Conservation (phyloP, 306 rosid species). For the Inga laurina region DNA sequence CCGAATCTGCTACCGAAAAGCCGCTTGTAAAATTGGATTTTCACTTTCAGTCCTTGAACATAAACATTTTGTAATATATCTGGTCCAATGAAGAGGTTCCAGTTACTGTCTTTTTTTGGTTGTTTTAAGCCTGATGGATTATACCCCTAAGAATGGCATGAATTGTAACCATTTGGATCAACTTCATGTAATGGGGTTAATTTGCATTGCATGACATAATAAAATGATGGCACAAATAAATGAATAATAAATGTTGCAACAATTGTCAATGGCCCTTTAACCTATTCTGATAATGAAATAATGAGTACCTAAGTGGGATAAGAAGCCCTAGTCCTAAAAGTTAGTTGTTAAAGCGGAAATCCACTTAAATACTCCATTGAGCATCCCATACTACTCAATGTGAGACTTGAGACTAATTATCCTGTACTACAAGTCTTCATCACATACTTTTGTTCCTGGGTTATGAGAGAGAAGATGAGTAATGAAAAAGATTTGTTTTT, state of each 20-base stretch:
- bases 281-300: too few species aligned
- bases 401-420: not conserved
- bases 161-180: not conserved
- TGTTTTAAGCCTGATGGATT: not conserved
- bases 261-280: not conserved
- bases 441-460: not conserved
- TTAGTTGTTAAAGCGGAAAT: too few species aligned
- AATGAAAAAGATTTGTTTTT: too few species aligned
- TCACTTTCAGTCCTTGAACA: not conserved
- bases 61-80: not conserved
- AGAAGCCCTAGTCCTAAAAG: not conserved
- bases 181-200: not conserved
- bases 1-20: not conserved
- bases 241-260: not conserved
- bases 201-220: not conserved
- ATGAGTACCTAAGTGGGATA: too few species aligned
- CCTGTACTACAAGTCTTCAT: not conserved
- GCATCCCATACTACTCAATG: not conserved
- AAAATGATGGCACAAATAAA: not conserved
- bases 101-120: not conserved
- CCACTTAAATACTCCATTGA: too few species aligned
- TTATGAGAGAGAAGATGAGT: not conserved
- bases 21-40: not conserved
- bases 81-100: not conserved
- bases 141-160: not conserved